phyloP scores from a whole-genome alignment of 148 eudicot genomes.

The Spergularia bocconei region DNA sequence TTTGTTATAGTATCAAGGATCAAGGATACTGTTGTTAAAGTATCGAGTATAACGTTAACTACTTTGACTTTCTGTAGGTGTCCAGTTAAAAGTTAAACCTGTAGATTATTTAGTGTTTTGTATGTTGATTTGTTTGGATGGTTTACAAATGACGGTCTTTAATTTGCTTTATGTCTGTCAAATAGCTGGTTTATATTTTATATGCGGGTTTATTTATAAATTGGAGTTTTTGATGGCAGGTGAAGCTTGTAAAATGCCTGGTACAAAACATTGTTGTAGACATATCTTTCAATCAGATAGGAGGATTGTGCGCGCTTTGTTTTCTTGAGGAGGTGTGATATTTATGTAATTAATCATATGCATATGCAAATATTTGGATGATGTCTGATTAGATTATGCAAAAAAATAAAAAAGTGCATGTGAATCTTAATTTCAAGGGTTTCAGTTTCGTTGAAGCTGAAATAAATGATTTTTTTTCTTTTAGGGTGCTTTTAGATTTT shows the following conservation, averaged over 20 bases:
- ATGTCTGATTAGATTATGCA: background rate
- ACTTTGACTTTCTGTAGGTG: background rate
- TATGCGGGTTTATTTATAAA: conserved; percentile 12
- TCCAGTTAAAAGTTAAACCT: background rate
- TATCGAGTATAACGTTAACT: background rate
- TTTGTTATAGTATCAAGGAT: too few species aligned
- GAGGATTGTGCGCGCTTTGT: conserved; percentile 85
- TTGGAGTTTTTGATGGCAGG: conserved; percentile 57
- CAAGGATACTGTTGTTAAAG: too few species aligned
- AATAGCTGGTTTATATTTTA: background rate
- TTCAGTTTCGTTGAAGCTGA: background rate
- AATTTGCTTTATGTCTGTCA: conserved; percentile 4
- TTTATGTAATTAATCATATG: background rate
- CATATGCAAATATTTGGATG: conserved; percentile 1
- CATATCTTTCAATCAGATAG: conserved; percentile 89
- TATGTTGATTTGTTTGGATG: background rate
- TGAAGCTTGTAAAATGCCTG: conserved; percentile 92
- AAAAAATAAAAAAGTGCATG: background rate
- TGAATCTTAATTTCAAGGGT: background rate
- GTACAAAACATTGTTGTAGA: conserved; percentile 93
- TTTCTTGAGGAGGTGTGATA: conserved; percentile 87
- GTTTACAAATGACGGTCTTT: background rate
- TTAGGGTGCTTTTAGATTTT: background rate
- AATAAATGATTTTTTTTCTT: background rate
- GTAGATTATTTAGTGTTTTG: background rate